A percentile compares a stretch with the other conserved stretches of the same genome.
Conservation (phyloP, 331 rosid genomes). For the Dryas integrifolia region DNA sequence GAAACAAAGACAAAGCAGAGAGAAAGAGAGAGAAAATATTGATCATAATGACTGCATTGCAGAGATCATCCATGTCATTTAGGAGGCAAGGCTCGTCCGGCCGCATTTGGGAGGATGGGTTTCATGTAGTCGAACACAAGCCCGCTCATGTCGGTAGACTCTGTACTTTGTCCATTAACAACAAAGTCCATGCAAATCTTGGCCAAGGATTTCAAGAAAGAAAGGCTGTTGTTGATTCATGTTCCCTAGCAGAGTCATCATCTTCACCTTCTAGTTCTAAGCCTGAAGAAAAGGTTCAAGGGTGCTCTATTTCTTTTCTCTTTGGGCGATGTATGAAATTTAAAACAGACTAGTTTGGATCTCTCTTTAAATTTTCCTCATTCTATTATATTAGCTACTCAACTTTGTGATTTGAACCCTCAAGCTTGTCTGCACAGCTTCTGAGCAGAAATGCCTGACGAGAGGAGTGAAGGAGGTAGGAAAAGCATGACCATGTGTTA, state of each 20-base stretch:
- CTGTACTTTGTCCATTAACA: not conserved
- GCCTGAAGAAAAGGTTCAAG: slow-evolving; percentile 26
- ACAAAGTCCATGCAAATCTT: slow-evolving; percentile 8
- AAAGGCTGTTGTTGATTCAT: slow-evolving; percentile 2
- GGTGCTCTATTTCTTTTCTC: slow-evolving; percentile 32
- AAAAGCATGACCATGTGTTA: slow-evolving; percentile 76
- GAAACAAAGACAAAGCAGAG: not conserved
- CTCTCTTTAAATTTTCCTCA: not conserved
- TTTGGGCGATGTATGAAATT: slow-evolving; percentile 51
- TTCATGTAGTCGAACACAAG: slow-evolving; percentile 23
- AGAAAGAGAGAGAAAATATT: not conserved
- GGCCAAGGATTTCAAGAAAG: slow-evolving; percentile 11
- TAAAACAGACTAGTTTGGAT: slow-evolving; percentile 16
- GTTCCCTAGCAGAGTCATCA: not conserved
- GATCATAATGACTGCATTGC: slow-evolving; percentile 45
- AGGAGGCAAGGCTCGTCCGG: slow-evolving; percentile 91
- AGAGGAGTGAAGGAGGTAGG: slow-evolving; percentile 96
- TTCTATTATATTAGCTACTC: too few relatives aligned
- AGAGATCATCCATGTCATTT: slow-evolving; percentile 64
- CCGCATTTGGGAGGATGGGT: slow-evolving; percentile 52
- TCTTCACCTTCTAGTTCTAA: slow-evolving; percentile 21
- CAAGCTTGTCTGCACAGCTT: slow-evolving; percentile 86
- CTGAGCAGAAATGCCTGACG: slow-evolving; percentile 82
- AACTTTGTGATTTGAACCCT: slow-evolving; percentile 31
- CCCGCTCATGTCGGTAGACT: too few relatives aligned